Evolutionary conservation across 108 stramenopile species (phyloP).

Genomic region (Fragilaria crotonensis): DNA sequence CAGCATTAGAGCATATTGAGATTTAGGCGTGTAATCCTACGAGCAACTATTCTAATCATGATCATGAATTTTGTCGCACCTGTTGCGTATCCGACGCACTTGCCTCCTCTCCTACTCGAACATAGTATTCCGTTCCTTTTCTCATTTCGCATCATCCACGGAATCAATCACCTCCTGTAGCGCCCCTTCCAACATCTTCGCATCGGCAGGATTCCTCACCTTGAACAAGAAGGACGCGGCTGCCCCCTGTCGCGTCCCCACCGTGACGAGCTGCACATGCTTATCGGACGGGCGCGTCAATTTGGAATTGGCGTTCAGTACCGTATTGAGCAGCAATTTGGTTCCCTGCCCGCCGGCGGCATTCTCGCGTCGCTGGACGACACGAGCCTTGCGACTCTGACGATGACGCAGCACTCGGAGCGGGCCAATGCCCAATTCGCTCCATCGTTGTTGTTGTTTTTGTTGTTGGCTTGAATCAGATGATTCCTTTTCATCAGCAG

Average conservation of each 20-base stretch:
- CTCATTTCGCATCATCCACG: background rate
- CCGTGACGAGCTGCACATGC: constrained; percentile 16
- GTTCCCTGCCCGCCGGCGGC: constrained; percentile 45
- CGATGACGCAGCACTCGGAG: constrained; percentile 39
- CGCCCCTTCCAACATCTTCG: background rate
- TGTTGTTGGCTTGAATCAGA: constrained; percentile 10
- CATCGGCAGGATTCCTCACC: background rate
- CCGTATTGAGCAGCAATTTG: constrained; percentile 56
- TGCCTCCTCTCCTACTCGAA: no score
- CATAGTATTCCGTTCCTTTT: no score
- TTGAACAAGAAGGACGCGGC: background rate
- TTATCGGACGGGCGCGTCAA: constrained; percentile 26
- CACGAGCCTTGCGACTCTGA: constrained; percentile 19
- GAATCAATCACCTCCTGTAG: background rate
- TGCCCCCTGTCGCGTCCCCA: background rate
- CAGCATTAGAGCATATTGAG: no score
- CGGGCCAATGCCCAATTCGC: constrained; percentile 71
- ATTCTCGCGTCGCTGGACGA: constrained; percentile 69
- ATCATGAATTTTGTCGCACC: no score
- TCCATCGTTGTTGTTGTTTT: constrained; percentile 28
- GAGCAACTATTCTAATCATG: no score
- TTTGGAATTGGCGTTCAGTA: constrained; percentile 33
- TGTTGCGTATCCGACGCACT: no score
- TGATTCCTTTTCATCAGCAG: background rate
- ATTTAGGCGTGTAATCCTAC: no score